Percentiles rank a stretch among this genome's conserved stretches.
phyloP scores from a whole-genome alignment of 192 early-diverging fungal genomes.

The Diversispora eburnea region DNA sequence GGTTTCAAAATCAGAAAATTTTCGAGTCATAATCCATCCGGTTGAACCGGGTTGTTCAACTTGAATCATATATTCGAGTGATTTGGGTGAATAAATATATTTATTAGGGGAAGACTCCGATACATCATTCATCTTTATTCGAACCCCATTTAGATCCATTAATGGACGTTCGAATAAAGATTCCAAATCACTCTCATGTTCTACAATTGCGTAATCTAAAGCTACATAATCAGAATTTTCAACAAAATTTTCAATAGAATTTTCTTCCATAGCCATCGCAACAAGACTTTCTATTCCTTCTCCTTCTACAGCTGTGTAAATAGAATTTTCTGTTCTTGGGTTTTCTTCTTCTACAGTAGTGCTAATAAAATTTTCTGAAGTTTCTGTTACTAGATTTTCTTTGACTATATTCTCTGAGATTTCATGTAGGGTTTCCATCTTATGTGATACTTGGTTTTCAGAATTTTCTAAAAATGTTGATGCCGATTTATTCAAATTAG shows the following conservation, averaged over 20 bases:
- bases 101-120: slow-evolving; percentile 13
- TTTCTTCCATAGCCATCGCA: too few relatives aligned
- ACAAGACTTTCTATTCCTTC: too few relatives aligned
- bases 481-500: too few relatives aligned
- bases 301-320: too few relatives aligned
- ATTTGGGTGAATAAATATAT: slow-evolving; percentile 11
- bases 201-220: background rate
- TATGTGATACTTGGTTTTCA: too few relatives aligned
- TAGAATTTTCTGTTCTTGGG: too few relatives aligned
- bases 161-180: background rate
- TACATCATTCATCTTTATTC: slow-evolving; percentile 21
- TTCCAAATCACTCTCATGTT: background rate
- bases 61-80: slow-evolving; percentile 19
- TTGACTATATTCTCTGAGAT: too few relatives aligned
- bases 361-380: background rate
- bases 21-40: slow-evolving; percentile 26
- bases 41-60: slow-evolving; percentile 26
- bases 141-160: slow-evolving; percentile 13
- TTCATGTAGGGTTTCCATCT: too few relatives aligned
- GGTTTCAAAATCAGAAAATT: slow-evolving; percentile 13
- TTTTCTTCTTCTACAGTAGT: background rate
- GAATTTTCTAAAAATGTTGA: too few relatives aligned
- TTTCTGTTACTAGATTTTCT: background rate
- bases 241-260: background rate
- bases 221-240: background rate